Conservation (phyloP, 371 early-diverging fungal genomes). For the Haplosporangium sp. region DNA sequence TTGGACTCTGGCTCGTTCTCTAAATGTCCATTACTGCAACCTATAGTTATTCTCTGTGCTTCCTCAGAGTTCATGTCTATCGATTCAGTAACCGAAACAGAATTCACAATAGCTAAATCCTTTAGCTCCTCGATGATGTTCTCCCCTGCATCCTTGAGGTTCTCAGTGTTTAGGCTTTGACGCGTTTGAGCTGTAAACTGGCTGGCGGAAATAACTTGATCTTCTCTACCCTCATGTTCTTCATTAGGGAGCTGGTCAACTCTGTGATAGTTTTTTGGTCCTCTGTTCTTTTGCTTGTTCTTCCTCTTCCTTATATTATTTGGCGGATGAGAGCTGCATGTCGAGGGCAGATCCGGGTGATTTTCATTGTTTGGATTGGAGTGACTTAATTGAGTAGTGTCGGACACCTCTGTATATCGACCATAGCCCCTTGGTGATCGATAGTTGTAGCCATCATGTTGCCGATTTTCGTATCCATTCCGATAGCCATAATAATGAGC, state of each 20-base stretch:
- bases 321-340: neutral
- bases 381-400: neutral
- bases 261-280: neutral
- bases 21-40: neutral
- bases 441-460: neutral
- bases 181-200: neutral
- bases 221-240: neutral
- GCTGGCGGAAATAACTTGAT: neutral
- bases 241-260: neutral
- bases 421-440: too few species aligned
- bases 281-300: constrained; percentile 3
- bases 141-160: neutral
- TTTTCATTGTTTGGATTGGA: neutral
- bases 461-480: neutral
- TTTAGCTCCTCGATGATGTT: too few species aligned
- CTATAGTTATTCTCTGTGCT: neutral
- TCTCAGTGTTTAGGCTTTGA: neutral
- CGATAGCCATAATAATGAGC: neutral
- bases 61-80: neutral
- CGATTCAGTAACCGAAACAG: neutral
- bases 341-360: neutral
- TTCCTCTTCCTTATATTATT: constrained; percentile 9
- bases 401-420: too few species aligned
- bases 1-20: too few species aligned
- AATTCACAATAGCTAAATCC: too few species aligned